Conservation (phyloP, 306 rosid species). For the Citrullus amarus region DNA sequence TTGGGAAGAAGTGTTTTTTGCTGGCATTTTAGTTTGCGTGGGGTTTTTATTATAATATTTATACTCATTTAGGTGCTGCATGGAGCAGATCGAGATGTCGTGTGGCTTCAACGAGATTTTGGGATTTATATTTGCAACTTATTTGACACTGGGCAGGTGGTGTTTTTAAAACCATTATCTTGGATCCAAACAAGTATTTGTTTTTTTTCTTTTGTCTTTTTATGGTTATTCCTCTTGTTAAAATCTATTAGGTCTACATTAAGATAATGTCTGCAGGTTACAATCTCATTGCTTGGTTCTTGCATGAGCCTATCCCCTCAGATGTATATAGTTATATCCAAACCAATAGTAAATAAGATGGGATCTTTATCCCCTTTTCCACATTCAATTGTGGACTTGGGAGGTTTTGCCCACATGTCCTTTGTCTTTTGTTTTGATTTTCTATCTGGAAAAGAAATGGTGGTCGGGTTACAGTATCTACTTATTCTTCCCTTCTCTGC, state of each 20-base stretch:
- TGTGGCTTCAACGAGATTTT: slow-evolving; percentile 95
- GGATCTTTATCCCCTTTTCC: not conserved
- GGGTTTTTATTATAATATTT: slow-evolving; percentile 13
- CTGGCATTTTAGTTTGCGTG: not conserved
- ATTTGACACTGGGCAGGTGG: slow-evolving; percentile 95
- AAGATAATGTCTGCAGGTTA: not conserved
- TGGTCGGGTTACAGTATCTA: not conserved
- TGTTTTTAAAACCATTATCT: slow-evolving; percentile 7
- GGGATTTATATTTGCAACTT: slow-evolving; percentile 90
- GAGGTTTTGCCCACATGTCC: not conserved
- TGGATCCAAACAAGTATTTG: not conserved
- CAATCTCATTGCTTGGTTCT: not conserved
- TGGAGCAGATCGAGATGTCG: slow-evolving; percentile 88
- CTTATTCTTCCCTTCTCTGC: not conserved
- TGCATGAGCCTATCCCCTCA: not conserved
- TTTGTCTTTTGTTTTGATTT: not conserved
- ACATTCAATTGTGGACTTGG: not conserved
- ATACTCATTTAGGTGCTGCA: slow-evolving; percentile 74
- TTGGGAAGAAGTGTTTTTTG: not conserved
- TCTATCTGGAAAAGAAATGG: not conserved
- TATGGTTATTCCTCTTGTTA: not conserved
- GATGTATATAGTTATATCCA: not conserved
- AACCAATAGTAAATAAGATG: not conserved
- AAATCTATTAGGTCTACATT: not conserved
- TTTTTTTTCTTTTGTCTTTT: not conserved